Base-by-base conservation (phyloP, 768 basidiomycete species). In the Boletus vinaceobasis region DNA sequence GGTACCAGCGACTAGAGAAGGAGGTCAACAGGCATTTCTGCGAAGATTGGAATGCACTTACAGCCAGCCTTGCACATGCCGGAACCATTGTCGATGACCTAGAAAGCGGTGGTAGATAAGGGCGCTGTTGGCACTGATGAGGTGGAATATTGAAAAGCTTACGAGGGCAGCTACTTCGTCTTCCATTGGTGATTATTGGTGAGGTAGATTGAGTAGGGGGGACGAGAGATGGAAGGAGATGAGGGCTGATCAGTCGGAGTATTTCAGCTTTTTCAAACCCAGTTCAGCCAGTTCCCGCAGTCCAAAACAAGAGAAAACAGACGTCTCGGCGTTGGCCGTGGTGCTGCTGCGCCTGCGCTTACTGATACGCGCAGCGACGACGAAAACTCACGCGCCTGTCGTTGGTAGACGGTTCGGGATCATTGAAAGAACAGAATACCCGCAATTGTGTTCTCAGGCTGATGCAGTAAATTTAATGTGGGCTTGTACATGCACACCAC, bases 11-110 rank as follows among this genome's bases (percentile, higher is more conserved):
- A 86, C 85, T 87, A 38, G 64, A 54, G 40, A 60, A 49, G 44
- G 43, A 21, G 52, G 45, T 64, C 45, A 67, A 67, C 68, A 17
- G 66, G 61, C 44, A 40, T 31, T 33, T 23, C 26, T 36, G 21
- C 37, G 15, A 33, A 37, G 47, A 58, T 46, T 32, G 27, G 53
- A 52, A 64, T 62, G 60, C 37, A 87, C 88, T 66, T 73, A 92
- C 90, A 93, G 77, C 97, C 96, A 84, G 96, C 96, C 80, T 98
- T 98, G 88, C 95, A 98, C 95, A 98, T 98, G 77, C 95, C 96
- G 70, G 95, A 98, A 70, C 92, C 93, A 74, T 91, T 91, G 75
- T 93, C 88, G 71, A 90, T 88, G 74, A 91, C 89, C 88, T 89
- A 47, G n/a, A 2, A 14, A 60, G 17, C 31, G 45, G 23, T 29